Conservation (phyloP, 2,329 filamentous ascomycete species). For the Aspergillus nomiae region DNA sequence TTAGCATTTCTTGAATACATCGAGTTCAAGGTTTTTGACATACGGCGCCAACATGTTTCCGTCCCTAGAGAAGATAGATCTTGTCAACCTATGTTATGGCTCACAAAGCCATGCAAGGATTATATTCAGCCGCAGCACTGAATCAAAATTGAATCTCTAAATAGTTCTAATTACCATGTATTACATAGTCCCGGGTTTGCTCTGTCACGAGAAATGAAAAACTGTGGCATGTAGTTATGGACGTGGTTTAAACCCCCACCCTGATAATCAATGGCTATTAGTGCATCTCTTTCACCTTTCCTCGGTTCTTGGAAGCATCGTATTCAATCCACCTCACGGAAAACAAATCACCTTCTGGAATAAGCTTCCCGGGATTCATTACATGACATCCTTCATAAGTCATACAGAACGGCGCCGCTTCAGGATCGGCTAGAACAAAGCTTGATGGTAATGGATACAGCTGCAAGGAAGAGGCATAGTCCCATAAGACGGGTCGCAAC, state of each 20-base stretch:
- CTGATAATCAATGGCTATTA: slow-evolving; percentile 44
- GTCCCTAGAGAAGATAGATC: neutral
- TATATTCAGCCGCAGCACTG: neutral
- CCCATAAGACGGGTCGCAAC: slow-evolving; percentile 84
- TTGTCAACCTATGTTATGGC: neutral
- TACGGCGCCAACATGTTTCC: neutral
- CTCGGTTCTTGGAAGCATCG: slow-evolving; percentile 64
- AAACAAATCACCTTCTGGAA: slow-evolving; percentile 68
- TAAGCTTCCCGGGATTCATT: slow-evolving; percentile 82
- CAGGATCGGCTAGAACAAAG: slow-evolving; percentile 78
- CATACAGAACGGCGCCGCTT: slow-evolving; percentile 78
- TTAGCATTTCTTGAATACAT: neutral
- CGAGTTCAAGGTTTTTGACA: neutral
- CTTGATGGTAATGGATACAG: slow-evolving; percentile 87
- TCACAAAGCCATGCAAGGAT: neutral
- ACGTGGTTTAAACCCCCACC: neutral
- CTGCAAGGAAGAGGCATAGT: slow-evolving; percentile 73
- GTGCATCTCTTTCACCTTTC: slow-evolving; percentile 64
- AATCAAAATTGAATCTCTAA: neutral
- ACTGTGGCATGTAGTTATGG: neutral
- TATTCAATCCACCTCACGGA: slow-evolving; percentile 87
- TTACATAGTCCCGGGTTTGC: neutral
- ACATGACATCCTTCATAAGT: slow-evolving; percentile 96
- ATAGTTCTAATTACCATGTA: neutral
- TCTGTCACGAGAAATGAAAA: neutral